Evolutionary conservation across 768 basidiomycete genomes (phyloP).

Genomic region (Pisolithus microcarpus): DNA sequence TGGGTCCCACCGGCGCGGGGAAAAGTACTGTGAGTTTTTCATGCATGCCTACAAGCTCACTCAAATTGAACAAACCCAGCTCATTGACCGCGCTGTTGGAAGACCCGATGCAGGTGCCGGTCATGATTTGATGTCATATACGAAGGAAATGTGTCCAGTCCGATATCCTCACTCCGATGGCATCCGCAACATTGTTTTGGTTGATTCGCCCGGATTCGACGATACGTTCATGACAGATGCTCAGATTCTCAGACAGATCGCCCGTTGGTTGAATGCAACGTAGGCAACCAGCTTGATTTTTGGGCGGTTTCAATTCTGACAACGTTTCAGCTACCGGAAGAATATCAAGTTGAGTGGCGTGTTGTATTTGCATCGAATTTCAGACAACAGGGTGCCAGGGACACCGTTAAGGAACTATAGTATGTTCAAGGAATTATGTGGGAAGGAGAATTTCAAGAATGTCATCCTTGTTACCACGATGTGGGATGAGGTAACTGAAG

Average conservation of each 20-base stretch:
- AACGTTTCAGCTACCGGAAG: slow-evolving; percentile 17
- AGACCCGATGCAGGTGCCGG: background rate
- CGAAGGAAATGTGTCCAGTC: slow-evolving; percentile 13
- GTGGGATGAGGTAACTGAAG: slow-evolving; percentile 22
- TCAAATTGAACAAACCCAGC: background rate
- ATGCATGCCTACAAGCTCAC: background rate
- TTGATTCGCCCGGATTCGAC: slow-evolving; percentile 20
- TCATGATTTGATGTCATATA: slow-evolving; percentile 17
- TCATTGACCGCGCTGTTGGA: background rate
- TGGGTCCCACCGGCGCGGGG: slow-evolving; percentile 1
- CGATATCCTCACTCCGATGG: slow-evolving; percentile 12
- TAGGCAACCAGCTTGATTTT: slow-evolving; percentile 6
- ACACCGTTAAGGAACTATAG: slow-evolving; percentile 22
- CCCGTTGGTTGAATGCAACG: slow-evolving; percentile 23
- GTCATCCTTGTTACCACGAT: slow-evolving; percentile 30
- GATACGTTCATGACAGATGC: slow-evolving; percentile 19
- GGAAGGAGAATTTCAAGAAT: slow-evolving; percentile 21
- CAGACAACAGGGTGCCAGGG: slow-evolving; percentile 19
- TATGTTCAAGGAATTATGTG: slow-evolving; percentile 22
- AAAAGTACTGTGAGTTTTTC: background rate
- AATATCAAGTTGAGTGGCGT: slow-evolving; percentile 24
- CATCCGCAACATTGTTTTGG: slow-evolving; percentile 9
- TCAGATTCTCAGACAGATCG: slow-evolving; percentile 19
- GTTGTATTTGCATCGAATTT: slow-evolving; percentile 25
- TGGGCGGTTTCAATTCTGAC: background rate